Evolutionary conservation across 2,329 filamentous ascomycete species (phyloP), one percentile per base, ranked within the genome.

Genomic region (Thielaviopsis musarum): DNA sequence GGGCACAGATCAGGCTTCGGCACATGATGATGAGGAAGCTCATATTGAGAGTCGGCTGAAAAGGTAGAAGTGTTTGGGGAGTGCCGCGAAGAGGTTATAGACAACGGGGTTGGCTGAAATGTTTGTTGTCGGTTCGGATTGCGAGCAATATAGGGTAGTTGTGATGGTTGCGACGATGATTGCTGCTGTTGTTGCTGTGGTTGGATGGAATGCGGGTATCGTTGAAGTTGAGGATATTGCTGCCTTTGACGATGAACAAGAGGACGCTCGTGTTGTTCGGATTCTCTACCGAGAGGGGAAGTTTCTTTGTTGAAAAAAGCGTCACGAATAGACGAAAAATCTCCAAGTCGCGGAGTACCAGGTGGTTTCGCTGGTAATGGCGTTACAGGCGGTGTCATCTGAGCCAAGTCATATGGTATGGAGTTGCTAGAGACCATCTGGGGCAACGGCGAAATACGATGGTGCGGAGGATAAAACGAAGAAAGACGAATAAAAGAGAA

Each of bases 341-440:
- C 60, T n/a, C 53, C 60, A 24, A 59, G 52, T 12, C 34, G 53
- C 1, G 60, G 56, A 28, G 38, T 41, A 51, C 26, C 57, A 24
- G 41, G n/a, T 52, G 52, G 52, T 52, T 34, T 59, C 19, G 56
- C 52, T 15, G 60, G 60, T 53, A 49, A 54, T 38, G 60, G 60
- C 19, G 60, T 56, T 48, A 61, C 53, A 38, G 60, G 60, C 38
- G 60, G 60, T 26, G 60, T 61, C 60, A 61, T 61, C 41, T 61
- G 60, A 59, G 57, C 53, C 48, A 59, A 34, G 24, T 52, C 57
- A 56, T 54, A 61, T 52, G 54, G 56, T 51, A 57, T 48, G 28
- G n/a, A 21, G n/a, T 57, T 45, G 15, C 48, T 28, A 51, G 56
- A 48, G 21, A 57, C 28, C 53, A 54, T 54, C 28, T 54, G 26